Evolutionary conservation across 1,139 yeast genomes (phyloP).

Genomic region (Taiozyma sp.): DNA sequence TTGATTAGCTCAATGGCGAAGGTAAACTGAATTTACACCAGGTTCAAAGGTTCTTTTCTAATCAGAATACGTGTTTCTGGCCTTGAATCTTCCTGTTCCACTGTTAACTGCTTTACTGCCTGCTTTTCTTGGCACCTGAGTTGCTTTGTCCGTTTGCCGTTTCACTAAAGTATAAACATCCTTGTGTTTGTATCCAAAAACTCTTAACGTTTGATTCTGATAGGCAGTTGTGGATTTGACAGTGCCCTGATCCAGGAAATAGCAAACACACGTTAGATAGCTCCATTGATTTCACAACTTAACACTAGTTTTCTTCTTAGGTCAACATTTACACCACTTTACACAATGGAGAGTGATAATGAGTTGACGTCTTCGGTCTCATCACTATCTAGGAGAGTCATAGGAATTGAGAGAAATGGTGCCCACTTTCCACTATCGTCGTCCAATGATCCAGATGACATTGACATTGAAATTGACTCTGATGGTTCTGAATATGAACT

Average conservation of each 20-base stretch:
- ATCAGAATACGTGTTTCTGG: not conserved
- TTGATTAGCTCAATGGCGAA: not conserved
- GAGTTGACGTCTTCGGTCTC: constrained; percentile 20
- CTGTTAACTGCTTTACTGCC: not conserved
- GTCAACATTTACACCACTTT: not conserved
- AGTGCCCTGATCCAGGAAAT: not conserved
- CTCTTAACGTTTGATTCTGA: not conserved
- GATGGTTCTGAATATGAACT: constrained; percentile 12
- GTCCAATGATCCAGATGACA: constrained; percentile 5
- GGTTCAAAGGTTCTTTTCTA: not conserved
- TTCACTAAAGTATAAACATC: not conserved
- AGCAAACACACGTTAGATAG: not conserved
- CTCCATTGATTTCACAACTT: not conserved
- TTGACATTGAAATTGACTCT: constrained; percentile 9
- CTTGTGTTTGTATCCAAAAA: not conserved
- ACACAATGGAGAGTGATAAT: constrained; percentile 21
- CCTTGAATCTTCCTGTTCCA: not conserved
- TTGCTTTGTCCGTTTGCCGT: not conserved
- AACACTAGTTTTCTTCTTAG: not conserved
- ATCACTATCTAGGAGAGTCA: constrained; percentile 15
- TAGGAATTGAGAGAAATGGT: not conserved
- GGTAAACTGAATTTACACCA: not conserved
- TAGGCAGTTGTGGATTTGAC: not conserved
- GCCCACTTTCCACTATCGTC: not conserved
- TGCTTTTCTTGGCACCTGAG: not conserved